These are phyloP conservation scores for Hondaea fermentalgiana DNA, from an alignment of 108 stramenopile species.

Conservation along the genomic window DNA sequence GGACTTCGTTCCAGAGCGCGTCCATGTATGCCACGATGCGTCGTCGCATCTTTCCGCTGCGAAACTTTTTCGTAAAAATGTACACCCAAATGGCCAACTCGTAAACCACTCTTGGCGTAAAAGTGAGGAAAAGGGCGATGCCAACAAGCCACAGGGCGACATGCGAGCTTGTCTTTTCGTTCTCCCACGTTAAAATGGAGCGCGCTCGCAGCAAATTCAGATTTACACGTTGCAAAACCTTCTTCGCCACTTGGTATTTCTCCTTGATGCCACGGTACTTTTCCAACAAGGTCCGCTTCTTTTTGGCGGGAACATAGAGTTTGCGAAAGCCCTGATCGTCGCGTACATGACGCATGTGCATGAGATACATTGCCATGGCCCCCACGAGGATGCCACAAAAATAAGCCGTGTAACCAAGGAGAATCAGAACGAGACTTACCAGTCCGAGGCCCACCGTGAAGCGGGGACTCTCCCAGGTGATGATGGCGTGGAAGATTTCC, in stretches of 20 bases:
- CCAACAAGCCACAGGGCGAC: not conserved
- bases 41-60: not conserved
- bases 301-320: not conserved
- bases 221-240: not conserved
- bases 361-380: not conserved
- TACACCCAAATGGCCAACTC: not conserved
- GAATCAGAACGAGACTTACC: not conserved
- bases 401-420: not conserved
- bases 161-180: not conserved
- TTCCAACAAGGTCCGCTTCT: not conserved
- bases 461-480: not conserved
- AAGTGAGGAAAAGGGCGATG: not conserved
- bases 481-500: not conserved
- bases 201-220: not conserved
- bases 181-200: not conserved
- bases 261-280: slow-evolving; percentile 10
- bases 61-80: slow-evolving; percentile 1
- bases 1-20: not conserved
- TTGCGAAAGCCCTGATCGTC: not conserved
- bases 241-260: not conserved
- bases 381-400: not conserved
- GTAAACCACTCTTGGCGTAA: not conserved
- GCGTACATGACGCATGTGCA: not conserved
- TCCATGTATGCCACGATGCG: not conserved
- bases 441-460: not conserved